A percentile compares a stretch with the other conserved stretches of the same genome.
Conservation (phyloP, 768 basidiomycete species). For the Pulveroboletus sp. region DNA sequence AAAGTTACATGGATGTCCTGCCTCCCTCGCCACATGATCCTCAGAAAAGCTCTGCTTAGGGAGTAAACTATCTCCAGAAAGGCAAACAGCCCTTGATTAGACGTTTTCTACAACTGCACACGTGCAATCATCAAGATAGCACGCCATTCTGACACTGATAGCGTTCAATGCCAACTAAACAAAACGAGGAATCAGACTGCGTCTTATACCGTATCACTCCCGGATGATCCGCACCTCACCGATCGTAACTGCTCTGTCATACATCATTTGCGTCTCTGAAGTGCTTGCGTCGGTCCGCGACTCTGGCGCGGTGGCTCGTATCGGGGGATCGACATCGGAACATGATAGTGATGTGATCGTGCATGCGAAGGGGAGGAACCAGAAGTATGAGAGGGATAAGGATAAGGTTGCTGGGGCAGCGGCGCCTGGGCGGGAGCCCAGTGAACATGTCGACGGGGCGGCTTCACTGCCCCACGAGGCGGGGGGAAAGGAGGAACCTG, state of each 20-base stretch:
- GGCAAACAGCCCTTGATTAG: constrained; percentile 13
- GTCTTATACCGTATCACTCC: constrained; percentile 16
- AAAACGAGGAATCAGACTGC: constrained; percentile 21
- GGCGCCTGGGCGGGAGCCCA: constrained; percentile 29
- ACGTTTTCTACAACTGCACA: constrained; percentile 9
- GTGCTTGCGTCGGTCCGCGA: neutral
- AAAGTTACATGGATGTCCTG: constrained; percentile 1
- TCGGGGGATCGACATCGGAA: constrained; percentile 10
- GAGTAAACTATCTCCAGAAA: constrained; percentile 5
- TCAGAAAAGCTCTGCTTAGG: constrained; percentile 10
- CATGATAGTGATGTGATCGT: neutral
- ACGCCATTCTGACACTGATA: constrained; percentile 16
- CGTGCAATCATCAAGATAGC: constrained; percentile 24
- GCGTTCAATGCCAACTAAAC: constrained; percentile 14
- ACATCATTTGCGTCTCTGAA: constrained; percentile 17
- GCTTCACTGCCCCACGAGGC: constrained; percentile 15
- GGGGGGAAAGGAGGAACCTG: constrained; percentile 19
- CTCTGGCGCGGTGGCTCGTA: constrained; percentile 17
- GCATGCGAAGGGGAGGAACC: constrained; percentile 1
- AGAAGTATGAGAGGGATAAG: constrained; percentile 21
- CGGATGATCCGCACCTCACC: constrained; percentile 26
- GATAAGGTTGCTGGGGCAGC: constrained; percentile 22
- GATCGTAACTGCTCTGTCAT: constrained; percentile 9
- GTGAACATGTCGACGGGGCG: constrained; percentile 23
- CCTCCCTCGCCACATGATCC: neutral